Evolutionary conservation across 2,329 filamentous ascomycete genomes (phyloP), one percentile per base, ranked within the genome.

Genomic region (Fusarium tanahbumbuense): DNA sequence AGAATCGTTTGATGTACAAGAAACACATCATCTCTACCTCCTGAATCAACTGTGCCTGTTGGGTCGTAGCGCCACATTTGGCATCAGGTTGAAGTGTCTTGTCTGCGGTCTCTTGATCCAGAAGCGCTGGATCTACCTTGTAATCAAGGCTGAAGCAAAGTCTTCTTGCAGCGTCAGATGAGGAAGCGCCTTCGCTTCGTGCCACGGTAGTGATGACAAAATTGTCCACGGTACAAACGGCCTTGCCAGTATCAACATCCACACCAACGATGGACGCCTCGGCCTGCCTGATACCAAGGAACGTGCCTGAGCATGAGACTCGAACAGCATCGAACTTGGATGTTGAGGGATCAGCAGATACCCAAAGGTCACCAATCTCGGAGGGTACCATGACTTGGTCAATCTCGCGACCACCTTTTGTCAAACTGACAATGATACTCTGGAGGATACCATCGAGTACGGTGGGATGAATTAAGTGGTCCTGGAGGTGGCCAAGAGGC

Each of bases 91-190:
- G 54, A 1, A 57, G 32, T 9, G 44, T 57, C 44, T 49, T 50
- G n/a, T 57, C 54, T 25, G 54, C 54, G 5, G 25, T 40, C 3
- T 23, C 30, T 57, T 57, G 54, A 8, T 41, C 32, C 16, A 57
- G 45, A 50, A 57, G 45, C 1, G 34, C 32, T 20, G 54, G 54
- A 6, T 50, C 54, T 28, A 57, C 44, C 54, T 40, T 57, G 20
- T 57, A 57, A n/a, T 57, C 32, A 13, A 57, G 54, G n/a, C 50
- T 57, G 25, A 57, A 57, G n/a, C 54, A 57, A 11, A 57, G 54
- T 25, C 44, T 57, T 20, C 54, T 41, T 16, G 54, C 54, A 9
- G 44, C 18, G 13, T 57, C 54, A 20, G 54, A 50, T 1, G 54
- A 57, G 4, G 27, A 28, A 13, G 44, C 11, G 7, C 45, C 54